Conservation (phyloP, 106 monocot genomes). For the Agapanthus africanus region DNA sequence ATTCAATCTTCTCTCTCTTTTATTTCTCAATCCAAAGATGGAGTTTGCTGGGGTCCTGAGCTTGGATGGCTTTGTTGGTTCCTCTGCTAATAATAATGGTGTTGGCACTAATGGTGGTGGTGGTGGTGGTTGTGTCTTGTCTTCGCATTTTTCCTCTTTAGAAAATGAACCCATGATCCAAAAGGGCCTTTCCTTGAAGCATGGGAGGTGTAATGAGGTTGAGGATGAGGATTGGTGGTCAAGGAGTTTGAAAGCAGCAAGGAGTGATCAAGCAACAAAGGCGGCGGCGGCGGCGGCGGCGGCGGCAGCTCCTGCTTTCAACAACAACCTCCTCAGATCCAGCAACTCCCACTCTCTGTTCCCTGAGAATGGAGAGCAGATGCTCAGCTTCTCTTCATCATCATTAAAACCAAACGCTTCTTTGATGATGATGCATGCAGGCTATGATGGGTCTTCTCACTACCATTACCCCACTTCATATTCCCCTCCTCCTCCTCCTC, state of each 20-base stretch:
- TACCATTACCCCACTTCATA: slow-evolving; percentile 13
- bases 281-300: not conserved
- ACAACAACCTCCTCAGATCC: slow-evolving; percentile 16
- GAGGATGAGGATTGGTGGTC: slow-evolving; percentile 5
- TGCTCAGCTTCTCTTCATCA: slow-evolving; percentile 58
- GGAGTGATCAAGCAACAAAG: too few species aligned
- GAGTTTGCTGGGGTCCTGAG: slow-evolving; percentile 32
- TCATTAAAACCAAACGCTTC: not conserved
- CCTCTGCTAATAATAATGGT: slow-evolving; percentile 7
- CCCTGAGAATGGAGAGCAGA: slow-evolving; percentile 37
- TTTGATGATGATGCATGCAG: not conserved
- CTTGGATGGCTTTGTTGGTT: slow-evolving; percentile 26
- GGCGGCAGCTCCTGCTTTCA: not conserved
- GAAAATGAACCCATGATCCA: slow-evolving; percentile 26
- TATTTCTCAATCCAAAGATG: not conserved
- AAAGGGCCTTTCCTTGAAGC: slow-evolving; percentile 26
- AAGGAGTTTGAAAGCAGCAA: slow-evolving; percentile 39
- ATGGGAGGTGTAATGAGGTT: slow-evolving; percentile 9
- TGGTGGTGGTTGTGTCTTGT: too few species aligned
- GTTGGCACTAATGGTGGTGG: too few species aligned
- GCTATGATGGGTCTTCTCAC: slow-evolving; percentile 7
- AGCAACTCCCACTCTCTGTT: slow-evolving; percentile 16
- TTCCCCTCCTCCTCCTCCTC: not conserved
- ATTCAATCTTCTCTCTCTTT: not conserved
- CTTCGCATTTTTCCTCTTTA: slow-evolving; percentile 13